Conservation (phyloP, 345 rosid genomes). For the Gossypium australe region DNA sequence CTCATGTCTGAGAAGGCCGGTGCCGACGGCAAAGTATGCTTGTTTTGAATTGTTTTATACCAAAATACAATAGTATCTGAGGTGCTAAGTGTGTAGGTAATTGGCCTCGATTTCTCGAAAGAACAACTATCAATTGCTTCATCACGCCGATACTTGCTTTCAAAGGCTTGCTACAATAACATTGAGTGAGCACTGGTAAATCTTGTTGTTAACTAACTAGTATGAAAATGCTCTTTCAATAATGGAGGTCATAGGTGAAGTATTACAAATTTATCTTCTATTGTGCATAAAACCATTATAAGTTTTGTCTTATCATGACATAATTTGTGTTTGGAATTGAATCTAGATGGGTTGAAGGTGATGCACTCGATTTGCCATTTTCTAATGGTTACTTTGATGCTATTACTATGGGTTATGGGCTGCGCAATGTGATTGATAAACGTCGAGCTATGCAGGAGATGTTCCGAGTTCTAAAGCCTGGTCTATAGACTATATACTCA, state of each 20-base stretch:
- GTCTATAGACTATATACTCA: slow-evolving; percentile 22
- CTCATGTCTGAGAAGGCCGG: slow-evolving; percentile 80
- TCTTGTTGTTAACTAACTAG: slow-evolving; percentile 19
- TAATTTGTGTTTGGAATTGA: slow-evolving; percentile 3
- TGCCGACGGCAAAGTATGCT: slow-evolving; percentile 47
- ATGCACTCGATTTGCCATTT: slow-evolving; percentile 72
- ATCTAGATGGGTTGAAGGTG: slow-evolving; percentile 76
- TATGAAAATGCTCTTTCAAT: neutral
- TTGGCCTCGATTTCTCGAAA: slow-evolving; percentile 76
- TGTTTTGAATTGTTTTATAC: neutral
- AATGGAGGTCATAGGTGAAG: neutral
- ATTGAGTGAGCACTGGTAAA: slow-evolving; percentile 90
- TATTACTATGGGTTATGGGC: slow-evolving; percentile 83
- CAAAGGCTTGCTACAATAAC: slow-evolving; percentile 55
- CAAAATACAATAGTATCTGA: neutral
- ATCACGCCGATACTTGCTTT: slow-evolving; percentile 40
- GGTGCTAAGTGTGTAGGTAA: slow-evolving; percentile 41
- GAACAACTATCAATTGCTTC: slow-evolving; percentile 70
- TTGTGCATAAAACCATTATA: neutral
- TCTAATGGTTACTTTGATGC: slow-evolving; percentile 65
- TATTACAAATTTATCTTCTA: neutral
- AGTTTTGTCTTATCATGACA: neutral
- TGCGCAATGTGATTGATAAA: slow-evolving; percentile 68
- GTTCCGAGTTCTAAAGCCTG: slow-evolving; percentile 71
- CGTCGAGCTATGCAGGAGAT: slow-evolving; percentile 57